These are phyloP conservation scores for Collybia sordida DNA, from an alignment of 768 basidiomycete species.

Conservation along the genomic window DNA sequence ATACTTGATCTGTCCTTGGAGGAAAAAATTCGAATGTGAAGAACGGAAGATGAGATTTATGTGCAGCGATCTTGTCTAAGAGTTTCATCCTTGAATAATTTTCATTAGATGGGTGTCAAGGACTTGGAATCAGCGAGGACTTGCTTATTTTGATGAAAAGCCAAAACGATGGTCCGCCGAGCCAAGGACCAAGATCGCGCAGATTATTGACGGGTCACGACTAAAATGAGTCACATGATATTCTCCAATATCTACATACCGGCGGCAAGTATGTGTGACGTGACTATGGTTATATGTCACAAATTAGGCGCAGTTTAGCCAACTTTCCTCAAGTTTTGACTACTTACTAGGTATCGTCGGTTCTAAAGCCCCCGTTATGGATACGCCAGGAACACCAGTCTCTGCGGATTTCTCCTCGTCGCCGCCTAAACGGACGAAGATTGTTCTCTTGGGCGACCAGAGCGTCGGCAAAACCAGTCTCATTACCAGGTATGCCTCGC, in stretches of 20 bases:
- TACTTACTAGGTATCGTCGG: background rate
- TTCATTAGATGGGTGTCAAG: background rate
- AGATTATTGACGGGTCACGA: background rate
- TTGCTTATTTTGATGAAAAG: background rate
- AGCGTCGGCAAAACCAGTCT: constrained; percentile 98
- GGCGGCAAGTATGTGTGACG: constrained; percentile 8
- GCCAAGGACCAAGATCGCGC: background rate
- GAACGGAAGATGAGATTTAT: constrained; percentile 57
- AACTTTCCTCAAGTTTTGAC: background rate
- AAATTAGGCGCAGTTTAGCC: background rate
- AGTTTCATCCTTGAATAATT: constrained; percentile 58
- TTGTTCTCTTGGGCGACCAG: constrained; percentile 94
- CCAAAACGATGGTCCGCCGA: background rate
- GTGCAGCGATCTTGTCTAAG: constrained; percentile 59
- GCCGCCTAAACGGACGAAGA: constrained; percentile 93
- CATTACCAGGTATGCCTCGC: constrained; percentile 77
- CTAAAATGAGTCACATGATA: background rate
- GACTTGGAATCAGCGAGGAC: no score
- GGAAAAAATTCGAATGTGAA: constrained; percentile 98
- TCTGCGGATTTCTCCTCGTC: constrained; percentile 85
- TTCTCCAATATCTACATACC: constrained; percentile 12
- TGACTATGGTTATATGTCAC: constrained; percentile 5
- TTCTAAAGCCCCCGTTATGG: constrained; percentile 30
- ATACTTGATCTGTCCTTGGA: constrained; percentile 86
- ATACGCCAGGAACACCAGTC: constrained; percentile 61